Percentiles rank a stretch among this genome's conserved stretches.
Conservation (phyloP, 1,284 basidiomycete genomes). For the Lignosus rhinocerotis region DNA sequence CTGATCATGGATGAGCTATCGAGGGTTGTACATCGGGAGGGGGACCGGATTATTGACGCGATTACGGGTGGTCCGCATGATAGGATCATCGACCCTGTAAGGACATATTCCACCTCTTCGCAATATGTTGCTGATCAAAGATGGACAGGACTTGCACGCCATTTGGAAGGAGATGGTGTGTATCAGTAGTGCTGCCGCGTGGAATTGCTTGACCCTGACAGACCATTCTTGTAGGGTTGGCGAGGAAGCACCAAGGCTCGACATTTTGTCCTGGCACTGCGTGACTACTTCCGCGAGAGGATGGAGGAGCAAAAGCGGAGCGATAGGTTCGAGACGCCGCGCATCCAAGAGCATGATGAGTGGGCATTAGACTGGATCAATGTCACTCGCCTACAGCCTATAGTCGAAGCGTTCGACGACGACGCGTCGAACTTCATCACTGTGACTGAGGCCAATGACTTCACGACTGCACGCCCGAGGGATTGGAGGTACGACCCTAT, state of each 20-base stretch:
- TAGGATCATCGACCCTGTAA: constrained; percentile 29
- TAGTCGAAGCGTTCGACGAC: constrained; percentile 50
- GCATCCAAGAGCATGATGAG: constrained; percentile 23
- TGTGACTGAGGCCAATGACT: constrained; percentile 37
- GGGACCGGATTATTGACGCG: constrained; percentile 30
- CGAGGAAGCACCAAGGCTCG: constrained; percentile 35
- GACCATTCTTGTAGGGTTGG: constrained; percentile 30
- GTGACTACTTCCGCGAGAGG: constrained; percentile 36
- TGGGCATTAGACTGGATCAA: constrained; percentile 48
- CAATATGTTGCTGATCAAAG: neutral
- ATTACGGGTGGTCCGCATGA: constrained; percentile 31
- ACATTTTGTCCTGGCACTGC: constrained; percentile 37
- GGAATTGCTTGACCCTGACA: neutral
- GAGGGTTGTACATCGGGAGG: constrained; percentile 22
- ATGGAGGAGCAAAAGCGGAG: constrained; percentile 5
- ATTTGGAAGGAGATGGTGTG: constrained; percentile 35
- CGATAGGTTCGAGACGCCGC: constrained; percentile 19
- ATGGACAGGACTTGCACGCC: constrained; percentile 17
- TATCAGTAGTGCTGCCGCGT: neutral
- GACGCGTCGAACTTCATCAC: constrained; percentile 50
- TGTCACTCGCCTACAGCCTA: constrained; percentile 41
- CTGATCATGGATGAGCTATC: constrained; percentile 27
- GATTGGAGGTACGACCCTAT: constrained; percentile 17
- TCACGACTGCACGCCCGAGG: constrained; percentile 8
- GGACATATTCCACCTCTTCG: neutral